A percentile compares a stretch with the other conserved stretches of the same genome.
These are phyloP conservation scores for Talaromyces sp. DNA, from an alignment of 2,329 filamentous ascomycete species.

Conservation along the genomic window DNA sequence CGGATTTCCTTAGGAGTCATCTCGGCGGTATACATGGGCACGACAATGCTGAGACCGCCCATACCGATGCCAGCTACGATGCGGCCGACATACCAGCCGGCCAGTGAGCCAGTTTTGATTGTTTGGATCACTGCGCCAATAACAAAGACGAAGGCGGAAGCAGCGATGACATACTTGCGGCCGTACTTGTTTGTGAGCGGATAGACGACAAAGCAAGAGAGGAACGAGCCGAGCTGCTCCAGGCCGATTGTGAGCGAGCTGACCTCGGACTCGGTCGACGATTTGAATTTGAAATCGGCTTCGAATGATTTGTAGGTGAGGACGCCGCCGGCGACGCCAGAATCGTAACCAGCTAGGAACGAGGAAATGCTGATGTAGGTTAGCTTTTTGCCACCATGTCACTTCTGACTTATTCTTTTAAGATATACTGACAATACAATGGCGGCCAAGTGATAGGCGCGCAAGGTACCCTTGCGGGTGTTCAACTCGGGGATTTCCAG, in stretches of 20 bases:
- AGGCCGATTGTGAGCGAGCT: constrained; percentile 42
- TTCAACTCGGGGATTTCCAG: constrained; percentile 16
- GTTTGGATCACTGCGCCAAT: constrained; percentile 38
- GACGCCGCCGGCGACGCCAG: constrained; percentile 32
- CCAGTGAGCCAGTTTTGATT: constrained; percentile 37
- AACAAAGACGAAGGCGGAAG: constrained; percentile 39
- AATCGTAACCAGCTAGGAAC: constrained; percentile 26
- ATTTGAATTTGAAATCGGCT: constrained; percentile 31
- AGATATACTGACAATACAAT: constrained; percentile 15
- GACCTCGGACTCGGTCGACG: constrained; percentile 29
- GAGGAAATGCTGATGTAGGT: constrained; percentile 13
- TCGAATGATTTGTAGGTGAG: constrained; percentile 37
- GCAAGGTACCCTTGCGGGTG: constrained; percentile 15
- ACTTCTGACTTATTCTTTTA: neutral
- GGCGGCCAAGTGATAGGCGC: constrained; percentile 18
- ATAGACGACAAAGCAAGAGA: constrained; percentile 41
- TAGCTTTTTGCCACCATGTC: neutral
- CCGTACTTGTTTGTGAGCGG: constrained; percentile 40
- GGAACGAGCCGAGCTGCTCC: constrained; percentile 45
- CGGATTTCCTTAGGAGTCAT: constrained; percentile 38
- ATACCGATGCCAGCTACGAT: constrained; percentile 40
- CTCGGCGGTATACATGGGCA: constrained; percentile 34
- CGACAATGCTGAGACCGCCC: constrained; percentile 34
- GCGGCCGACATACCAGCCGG: constrained; percentile 39
- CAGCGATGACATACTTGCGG: constrained; percentile 36